Conservation (phyloP, 345 rosid genomes). For the Carallia brachiata region DNA sequence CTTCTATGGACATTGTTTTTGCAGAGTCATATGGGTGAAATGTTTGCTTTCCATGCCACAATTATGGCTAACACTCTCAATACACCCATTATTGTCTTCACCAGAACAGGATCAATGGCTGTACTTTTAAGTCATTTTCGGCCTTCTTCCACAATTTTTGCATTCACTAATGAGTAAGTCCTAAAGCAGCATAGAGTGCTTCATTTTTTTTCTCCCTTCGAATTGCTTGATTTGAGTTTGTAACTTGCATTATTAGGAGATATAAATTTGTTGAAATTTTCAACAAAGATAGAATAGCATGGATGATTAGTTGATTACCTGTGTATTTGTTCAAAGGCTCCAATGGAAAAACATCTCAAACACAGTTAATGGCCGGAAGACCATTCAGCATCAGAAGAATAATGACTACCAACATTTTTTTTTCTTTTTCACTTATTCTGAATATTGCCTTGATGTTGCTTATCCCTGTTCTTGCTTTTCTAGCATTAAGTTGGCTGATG, state of each 20-base stretch:
- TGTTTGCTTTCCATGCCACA: slow-evolving; percentile 95
- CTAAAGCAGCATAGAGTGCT: neutral
- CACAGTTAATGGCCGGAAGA: neutral
- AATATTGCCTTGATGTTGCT: neutral
- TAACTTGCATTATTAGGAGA: neutral
- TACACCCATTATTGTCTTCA: slow-evolving; percentile 80
- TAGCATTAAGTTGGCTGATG: too few relatives aligned
- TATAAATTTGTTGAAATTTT: neutral
- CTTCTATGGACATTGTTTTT: slow-evolving; percentile 24
- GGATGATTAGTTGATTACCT: neutral
- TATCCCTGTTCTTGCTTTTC: neutral
- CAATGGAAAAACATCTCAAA: neutral
- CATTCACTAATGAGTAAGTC: slow-evolving; percentile 93
- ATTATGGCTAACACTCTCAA: slow-evolving; percentile 87
- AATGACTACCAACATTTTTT: neutral
- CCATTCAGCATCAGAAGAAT: neutral
- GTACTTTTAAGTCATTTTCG: slow-evolving; percentile 77
- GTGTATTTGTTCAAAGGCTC: neutral
- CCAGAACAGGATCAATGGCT: slow-evolving; percentile 96
- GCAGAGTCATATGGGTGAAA: slow-evolving; percentile 94
- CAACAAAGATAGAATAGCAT: neutral
- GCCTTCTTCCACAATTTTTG: slow-evolving; percentile 80
- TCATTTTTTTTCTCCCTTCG: neutral
- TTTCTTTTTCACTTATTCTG: too few relatives aligned
- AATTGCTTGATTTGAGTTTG: slow-evolving; percentile 5